Base-by-base conservation (phyloP, 2,329 filamentous ascomycete genomes). In the Hirsutella minnesotensis region DNA sequence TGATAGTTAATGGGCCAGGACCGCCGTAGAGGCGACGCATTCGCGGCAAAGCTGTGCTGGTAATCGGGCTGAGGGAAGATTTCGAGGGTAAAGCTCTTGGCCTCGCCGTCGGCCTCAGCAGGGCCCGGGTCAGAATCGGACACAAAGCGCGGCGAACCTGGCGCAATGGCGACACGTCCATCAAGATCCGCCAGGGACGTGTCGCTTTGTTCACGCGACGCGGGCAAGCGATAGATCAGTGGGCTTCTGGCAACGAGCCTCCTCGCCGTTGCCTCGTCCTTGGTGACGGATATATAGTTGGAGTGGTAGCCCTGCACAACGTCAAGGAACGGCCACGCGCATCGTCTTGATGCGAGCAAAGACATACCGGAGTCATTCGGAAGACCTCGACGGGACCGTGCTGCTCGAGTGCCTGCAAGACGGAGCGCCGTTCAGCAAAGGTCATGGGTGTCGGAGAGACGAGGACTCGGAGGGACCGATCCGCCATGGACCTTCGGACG, bases 361-460 rank as follows among this genome's bases (percentile, higher is more conserved):
- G 16, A 16, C 33, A 2, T 49, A 55, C 53, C 38, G 47, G 49
- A 38, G 48, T 41, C 53, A 55, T 54, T 58, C 68, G 72, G 55
- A 79, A 79, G 30, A 69, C 60, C 34, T 77, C 70, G 37, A 77
- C 64, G 2, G 61, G 57, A 43, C 68, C 70, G 49, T 70, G 61
- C 43, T 64, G 61, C 56, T 75, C 66, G 19, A 79, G 59, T 22
- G 68, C 63, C 36, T 69, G 67, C 29, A 79, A 59, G 18, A 79
- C 63, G 8, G 73, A 72, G 20, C 73, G 70, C 7, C 75, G 69
- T 57, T 79, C 73, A 24, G 66, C 63, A 49, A 79, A 69, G 38
- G 49, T 70, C n/a, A 60, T 51, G 10, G 75, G 75, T 12, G 66
- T 52, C 13, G 75, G 75, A n/a, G 59, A 55, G 18, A 77, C 73